Conservation (phyloP, 192 early-diverging fungal species). For the Chytriomyces sp. region DNA sequence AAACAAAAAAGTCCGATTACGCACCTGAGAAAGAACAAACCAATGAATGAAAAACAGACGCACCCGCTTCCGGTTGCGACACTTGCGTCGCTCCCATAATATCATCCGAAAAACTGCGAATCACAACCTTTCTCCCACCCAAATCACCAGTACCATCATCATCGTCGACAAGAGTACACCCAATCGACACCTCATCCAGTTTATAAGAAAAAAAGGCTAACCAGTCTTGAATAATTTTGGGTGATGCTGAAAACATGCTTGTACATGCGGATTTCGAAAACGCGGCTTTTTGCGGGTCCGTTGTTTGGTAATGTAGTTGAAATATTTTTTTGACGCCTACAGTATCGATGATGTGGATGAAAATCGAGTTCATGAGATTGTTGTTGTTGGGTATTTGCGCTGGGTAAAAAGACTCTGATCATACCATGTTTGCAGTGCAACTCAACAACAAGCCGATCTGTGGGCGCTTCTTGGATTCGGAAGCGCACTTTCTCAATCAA, state of each 20-base stretch:
- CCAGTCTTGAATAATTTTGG: slow-evolving; percentile 52
- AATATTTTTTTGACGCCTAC: slow-evolving; percentile 49
- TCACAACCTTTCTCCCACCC: slow-evolving; percentile 22
- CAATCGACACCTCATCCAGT: slow-evolving; percentile 48
- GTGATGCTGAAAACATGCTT: slow-evolving; percentile 37
- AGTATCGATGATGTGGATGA: not conserved
- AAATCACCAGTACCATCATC: not conserved
- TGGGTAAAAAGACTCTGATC: not conserved
- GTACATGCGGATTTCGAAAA: slow-evolving; percentile 42
- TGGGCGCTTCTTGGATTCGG: not conserved
- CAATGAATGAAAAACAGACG: not conserved
- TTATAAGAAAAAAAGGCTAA: slow-evolving; percentile 36
- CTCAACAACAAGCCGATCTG: slow-evolving; percentile 44
- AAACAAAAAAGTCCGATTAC: not conserved
- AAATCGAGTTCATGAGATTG: not conserved
- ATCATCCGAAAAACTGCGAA: slow-evolving; percentile 31
- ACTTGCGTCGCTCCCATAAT: not conserved
- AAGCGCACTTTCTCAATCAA: slow-evolving; percentile 38
- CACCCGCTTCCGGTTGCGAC: slow-evolving; percentile 8
- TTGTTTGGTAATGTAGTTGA: slow-evolving; percentile 46
- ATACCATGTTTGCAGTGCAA: slow-evolving; percentile 48
- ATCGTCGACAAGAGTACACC: slow-evolving; percentile 5
- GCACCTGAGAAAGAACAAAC: not conserved
- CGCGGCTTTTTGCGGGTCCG: slow-evolving; percentile 39
- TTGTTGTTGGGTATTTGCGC: not conserved